These are phyloP conservation scores for Cladosporium sp. DNA, from an alignment of 2,329 filamentous ascomycete species.

Conservation along the genomic window DNA sequence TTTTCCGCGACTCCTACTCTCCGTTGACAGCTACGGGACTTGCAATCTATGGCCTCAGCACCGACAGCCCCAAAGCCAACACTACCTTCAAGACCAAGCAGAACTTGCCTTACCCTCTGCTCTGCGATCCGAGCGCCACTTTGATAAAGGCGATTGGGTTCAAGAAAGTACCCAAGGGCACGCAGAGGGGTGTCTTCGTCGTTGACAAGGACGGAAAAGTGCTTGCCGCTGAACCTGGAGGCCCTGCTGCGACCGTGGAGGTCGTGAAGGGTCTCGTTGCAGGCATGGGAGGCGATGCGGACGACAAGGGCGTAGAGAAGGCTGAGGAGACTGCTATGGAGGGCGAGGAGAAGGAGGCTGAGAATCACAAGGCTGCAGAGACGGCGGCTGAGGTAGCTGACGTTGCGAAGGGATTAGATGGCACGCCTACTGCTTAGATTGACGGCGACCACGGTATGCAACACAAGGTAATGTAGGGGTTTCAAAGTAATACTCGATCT, in stretches of 20 bases:
- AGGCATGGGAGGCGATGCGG: slow-evolving; percentile 33
- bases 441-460: too few relatives aligned
- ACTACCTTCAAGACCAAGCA: slow-evolving; percentile 90
- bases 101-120: slow-evolving; percentile 77
- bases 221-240: slow-evolving; percentile 67
- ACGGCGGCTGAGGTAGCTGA: slow-evolving; percentile 45
- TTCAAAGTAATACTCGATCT: too few relatives aligned
- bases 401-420: slow-evolving; percentile 35
- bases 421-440: slow-evolving; percentile 1
- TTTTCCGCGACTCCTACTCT: slow-evolving; percentile 83
- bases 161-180: slow-evolving; percentile 77
- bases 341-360: slow-evolving; percentile 31
- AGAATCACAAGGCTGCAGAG: slow-evolving; percentile 30
- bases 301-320: slow-evolving; percentile 29
- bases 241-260: slow-evolving; percentile 72
- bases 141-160: slow-evolving; percentile 85
- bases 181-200: slow-evolving; percentile 81
- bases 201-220: slow-evolving; percentile 67
- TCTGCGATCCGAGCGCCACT: slow-evolving; percentile 72
- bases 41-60: slow-evolving; percentile 83
- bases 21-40: slow-evolving; percentile 74
- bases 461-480: too few relatives aligned
- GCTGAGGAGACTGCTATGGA: slow-evolving; percentile 32
- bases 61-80: slow-evolving; percentile 86
- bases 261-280: slow-evolving; percentile 69